Base-by-base conservation (phyloP, 495 filamentous ascomycete species). In the Penicillium turbatum region DNA sequence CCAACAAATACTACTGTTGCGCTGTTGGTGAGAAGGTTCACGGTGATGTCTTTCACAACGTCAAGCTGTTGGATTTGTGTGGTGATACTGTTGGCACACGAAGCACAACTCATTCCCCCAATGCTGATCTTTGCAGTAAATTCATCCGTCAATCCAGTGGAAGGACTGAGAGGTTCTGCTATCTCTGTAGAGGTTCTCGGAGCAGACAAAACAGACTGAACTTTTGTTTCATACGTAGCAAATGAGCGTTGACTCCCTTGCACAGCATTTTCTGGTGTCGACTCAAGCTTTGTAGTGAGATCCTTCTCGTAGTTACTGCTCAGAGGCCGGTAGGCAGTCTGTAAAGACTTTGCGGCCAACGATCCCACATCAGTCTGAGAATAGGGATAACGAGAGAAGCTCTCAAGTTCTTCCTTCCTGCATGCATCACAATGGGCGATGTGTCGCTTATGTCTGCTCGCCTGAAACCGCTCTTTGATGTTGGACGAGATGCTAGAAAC, bases 81-180 rank as follows among this genome's bases (percentile, higher is more conserved):
- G 10, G 78, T 79, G 32, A 87, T 75, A 32, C 70, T 73, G 53
- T 78, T 76, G 16, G 76, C 77, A 55, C 84, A 87, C 3, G 83
- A 78, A 27, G 79, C 79, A 64, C 84, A 86, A n/a, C 78, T 86
- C 84, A 87, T 87, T 5, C 84, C 84, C 7, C 69, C 72, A 54
- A 87, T 79, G 44, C 72, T 74, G 4, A 87, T 59, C 1, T 63
- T 71, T 0, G 76, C 79, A 38, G 62, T 69, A 55, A 70, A 79
- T 35, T 64, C 61, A 39, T 63, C 62, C 1, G 8, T 8, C 29
- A 44, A 13, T 17, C 39, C n/a, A 17, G 37, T 9, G 38, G 53
- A 35, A 1, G 27, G 11, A 15, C 40, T 52, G 36, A 26, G 49
- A 6, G 0, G 36, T 53, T 35, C 54, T 37, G 32, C 15, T 30